Percentiles rank a stretch among this genome's conserved stretches.
These are phyloP conservation scores for Monilinia fructigena DNA, from an alignment of 2,329 filamentous ascomycete genomes.

Conservation along the genomic window DNA sequence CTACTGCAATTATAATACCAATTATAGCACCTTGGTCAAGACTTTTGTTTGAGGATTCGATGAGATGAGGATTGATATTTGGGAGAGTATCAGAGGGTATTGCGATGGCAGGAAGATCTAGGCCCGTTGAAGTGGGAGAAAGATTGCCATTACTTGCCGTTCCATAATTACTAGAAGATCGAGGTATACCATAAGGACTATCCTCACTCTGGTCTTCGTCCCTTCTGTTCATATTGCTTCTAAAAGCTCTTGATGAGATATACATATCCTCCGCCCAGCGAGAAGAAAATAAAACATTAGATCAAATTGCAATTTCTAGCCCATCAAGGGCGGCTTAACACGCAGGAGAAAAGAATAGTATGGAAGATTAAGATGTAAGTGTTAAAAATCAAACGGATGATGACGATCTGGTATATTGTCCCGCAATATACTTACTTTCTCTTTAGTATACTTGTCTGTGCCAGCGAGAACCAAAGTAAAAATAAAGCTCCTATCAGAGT, in stretches of 20 bases:
- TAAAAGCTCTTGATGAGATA: neutral
- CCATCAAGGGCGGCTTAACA: conserved; percentile 12
- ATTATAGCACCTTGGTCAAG: conserved; percentile 8
- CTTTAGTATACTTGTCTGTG: neutral
- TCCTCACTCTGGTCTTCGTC: conserved; percentile 14
- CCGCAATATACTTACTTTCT: neutral
- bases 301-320: neutral
- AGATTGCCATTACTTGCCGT: neutral
- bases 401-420: neutral
- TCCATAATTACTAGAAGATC: neutral
- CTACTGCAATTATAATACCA: neutral
- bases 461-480: neutral
- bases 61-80: neutral
- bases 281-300: conserved; percentile 8
- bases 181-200: conserved; percentile 11
- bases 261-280: conserved; percentile 2
- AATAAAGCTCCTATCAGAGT: neutral
- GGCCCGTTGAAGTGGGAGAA: neutral
- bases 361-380: neutral
- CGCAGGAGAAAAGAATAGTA: neutral
- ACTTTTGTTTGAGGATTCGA: neutral
- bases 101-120: neutral
- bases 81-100: neutral
- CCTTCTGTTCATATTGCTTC: neutral
- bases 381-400: neutral